These are phyloP conservation scores for Trypanosoma lewisi DNA, from an alignment of 208 protist species.

Conservation along the genomic window DNA sequence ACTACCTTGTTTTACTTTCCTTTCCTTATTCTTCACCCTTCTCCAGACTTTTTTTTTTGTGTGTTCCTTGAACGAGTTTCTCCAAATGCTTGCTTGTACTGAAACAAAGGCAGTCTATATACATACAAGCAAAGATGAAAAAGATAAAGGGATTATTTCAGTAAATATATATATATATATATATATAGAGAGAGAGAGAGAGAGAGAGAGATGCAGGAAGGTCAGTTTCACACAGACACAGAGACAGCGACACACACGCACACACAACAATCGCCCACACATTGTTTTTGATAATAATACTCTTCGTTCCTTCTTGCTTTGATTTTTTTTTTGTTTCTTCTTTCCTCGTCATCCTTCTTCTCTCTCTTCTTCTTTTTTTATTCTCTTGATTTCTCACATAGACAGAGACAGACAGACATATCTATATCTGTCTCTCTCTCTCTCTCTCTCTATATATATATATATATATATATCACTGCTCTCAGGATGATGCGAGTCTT, in stretches of 20 bases:
- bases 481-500: conserved; percentile 37
- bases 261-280: no score
- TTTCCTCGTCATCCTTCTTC: conserved; percentile 6
- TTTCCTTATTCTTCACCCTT: conserved; percentile 16
- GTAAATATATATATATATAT: no score
- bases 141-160: no score
- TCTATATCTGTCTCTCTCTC: background rate
- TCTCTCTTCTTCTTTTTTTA: conserved; percentile 5
- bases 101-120: background rate
- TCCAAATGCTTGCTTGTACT: background rate
- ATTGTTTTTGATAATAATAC: background rate
- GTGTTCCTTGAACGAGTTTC: background rate
- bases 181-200: no score
- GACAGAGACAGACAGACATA: background rate
- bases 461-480: conserved; percentile 3
- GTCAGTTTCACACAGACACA: background rate
- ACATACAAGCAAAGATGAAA: no score
- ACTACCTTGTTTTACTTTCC: conserved; percentile 8
- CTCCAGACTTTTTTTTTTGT: background rate
- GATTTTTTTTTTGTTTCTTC: conserved; percentile 4
- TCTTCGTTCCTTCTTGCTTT: background rate
- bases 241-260: background rate
- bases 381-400: background rate
- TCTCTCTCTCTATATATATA: background rate
- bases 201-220: background rate